Conservation (phyloP, 2,329 filamentous ascomycete species). For the Leptographium radiaticola region DNA sequence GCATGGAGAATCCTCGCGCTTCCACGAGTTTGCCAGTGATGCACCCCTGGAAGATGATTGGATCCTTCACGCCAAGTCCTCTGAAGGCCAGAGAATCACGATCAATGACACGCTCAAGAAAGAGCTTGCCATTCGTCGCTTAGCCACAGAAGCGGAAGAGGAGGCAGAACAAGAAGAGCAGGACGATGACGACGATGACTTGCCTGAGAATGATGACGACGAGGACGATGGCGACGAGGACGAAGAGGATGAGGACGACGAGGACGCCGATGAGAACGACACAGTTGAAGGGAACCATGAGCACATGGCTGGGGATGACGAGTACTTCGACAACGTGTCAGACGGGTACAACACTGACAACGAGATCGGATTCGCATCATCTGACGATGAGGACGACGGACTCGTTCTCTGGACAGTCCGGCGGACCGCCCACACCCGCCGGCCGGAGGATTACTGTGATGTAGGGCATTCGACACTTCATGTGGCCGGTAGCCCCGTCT, state of each 20-base stretch:
- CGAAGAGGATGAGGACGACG: conserved; percentile 30
- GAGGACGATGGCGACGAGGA: conserved; percentile 38
- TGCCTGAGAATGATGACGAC: conserved; percentile 31
- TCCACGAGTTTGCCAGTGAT: conserved; percentile 87
- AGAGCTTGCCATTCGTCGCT: conserved; percentile 73
- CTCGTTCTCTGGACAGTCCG: conserved; percentile 42
- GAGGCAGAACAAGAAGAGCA: conserved; percentile 67
- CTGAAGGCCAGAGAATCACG: conserved; percentile 56
- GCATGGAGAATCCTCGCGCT: conserved; percentile 46
- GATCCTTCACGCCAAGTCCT: conserved; percentile 57
- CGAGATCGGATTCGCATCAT: conserved; percentile 55
- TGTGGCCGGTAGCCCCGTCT: conserved; percentile 23
- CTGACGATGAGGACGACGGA: conserved; percentile 60
- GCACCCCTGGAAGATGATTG: conserved; percentile 77
- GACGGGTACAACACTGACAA: conserved; percentile 66
- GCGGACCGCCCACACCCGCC: conserved; percentile 11
- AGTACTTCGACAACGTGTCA: conserved; percentile 39
- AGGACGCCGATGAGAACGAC: conserved; percentile 29
- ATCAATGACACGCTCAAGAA: conserved; percentile 82
- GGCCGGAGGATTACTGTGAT: conserved; percentile 6
- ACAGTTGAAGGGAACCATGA: conserved; percentile 36
- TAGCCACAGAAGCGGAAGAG: conserved; percentile 83
- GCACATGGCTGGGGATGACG: conserved; percentile 17
- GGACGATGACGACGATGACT: conserved; percentile 37
- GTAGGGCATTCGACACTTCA: conserved; percentile 23